These are phyloP conservation scores for Clitoria ternatea DNA, from an alignment of 306 rosid species.

Conservation along the genomic window DNA sequence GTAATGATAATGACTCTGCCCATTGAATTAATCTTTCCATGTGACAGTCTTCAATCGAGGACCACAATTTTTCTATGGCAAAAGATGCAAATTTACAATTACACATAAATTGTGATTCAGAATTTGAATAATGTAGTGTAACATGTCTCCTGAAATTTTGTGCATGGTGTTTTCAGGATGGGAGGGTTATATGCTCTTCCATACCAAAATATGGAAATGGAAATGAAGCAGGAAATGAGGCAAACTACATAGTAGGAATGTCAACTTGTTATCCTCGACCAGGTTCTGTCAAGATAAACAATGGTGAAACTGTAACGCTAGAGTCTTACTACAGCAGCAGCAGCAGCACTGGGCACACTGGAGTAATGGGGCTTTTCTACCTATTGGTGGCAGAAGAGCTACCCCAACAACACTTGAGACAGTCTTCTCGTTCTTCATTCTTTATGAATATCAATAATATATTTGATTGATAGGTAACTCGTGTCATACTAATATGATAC, in stretches of 20 bases:
- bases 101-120: not conserved
- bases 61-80: not conserved
- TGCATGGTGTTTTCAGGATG: slow-evolving; percentile 46
- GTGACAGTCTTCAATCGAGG: not conserved
- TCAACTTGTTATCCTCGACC: slow-evolving; percentile 65
- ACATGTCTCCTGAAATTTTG: not conserved
- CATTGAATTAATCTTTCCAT: not conserved
- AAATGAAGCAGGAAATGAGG: slow-evolving; percentile 61
- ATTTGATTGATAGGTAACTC: not conserved
- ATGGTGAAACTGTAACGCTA: slow-evolving; percentile 49
- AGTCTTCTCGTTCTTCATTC: slow-evolving; percentile 20
- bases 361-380: slow-evolving; percentile 74
- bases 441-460: not conserved
- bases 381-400: slow-evolving; percentile 56
- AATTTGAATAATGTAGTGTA: not conserved
- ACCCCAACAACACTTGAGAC: slow-evolving; percentile 27
- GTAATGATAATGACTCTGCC: not conserved
- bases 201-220: slow-evolving; percentile 65
- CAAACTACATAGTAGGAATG: slow-evolving; percentile 72
- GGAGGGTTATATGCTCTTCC: slow-evolving; percentile 63
- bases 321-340: slow-evolving; percentile 39
- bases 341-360: slow-evolving; percentile 34
- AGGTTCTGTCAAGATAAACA: slow-evolving; percentile 53
- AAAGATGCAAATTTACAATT: not conserved
- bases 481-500: not conserved